phyloP scores from a whole-genome alignment of 208 protist genomes.

The Trypanosoma melophagium region DNA sequence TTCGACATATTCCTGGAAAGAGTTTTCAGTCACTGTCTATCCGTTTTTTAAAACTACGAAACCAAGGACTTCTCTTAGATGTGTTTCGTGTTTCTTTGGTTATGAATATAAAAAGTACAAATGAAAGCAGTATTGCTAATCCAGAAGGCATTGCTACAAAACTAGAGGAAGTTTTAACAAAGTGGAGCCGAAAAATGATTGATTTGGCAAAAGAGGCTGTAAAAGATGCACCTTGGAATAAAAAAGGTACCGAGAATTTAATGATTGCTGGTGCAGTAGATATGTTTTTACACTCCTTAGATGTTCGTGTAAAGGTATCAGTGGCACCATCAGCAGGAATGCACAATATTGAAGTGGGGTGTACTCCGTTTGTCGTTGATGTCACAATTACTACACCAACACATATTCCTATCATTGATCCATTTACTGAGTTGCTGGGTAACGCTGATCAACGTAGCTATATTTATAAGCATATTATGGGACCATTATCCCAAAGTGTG shows the following conservation, averaged over 20 bases:
- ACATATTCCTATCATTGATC: conserved; percentile 38
- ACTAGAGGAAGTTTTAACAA: conserved; percentile 26
- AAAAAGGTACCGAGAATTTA: conserved; percentile 22
- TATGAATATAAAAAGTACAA: conserved; percentile 22
- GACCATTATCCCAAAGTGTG: conserved; percentile 31
- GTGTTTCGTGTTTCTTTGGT: conserved; percentile 36
- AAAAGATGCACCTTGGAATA: conserved; percentile 42
- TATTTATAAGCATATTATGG: conserved; percentile 33
- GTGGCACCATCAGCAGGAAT: conserved; percentile 9
- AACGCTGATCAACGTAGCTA: conserved; percentile 36
- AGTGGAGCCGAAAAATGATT: conserved; percentile 24
- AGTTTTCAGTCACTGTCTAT: conserved; percentile 29
- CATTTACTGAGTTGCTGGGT: conserved; percentile 37
- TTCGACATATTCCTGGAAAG: conserved; percentile 41
- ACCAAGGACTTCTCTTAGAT: conserved; percentile 36
- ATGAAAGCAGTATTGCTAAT: conserved; percentile 26
- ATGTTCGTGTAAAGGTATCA: conserved; percentile 30
- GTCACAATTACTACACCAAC: conserved; percentile 33
- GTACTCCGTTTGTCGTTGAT: conserved; percentile 27
- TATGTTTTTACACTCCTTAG: conserved; percentile 45
- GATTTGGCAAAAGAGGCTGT: conserved; percentile 22
- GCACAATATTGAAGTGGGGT: neutral
- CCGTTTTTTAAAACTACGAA: conserved; percentile 27
- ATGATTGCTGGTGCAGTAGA: conserved; percentile 46
- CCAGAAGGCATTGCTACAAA: conserved; percentile 15